Evolutionary conservation across 306 rosid species (phyloP), one percentile per base, ranked within the genome.

Genomic region (Fragaria iinumae): DNA sequence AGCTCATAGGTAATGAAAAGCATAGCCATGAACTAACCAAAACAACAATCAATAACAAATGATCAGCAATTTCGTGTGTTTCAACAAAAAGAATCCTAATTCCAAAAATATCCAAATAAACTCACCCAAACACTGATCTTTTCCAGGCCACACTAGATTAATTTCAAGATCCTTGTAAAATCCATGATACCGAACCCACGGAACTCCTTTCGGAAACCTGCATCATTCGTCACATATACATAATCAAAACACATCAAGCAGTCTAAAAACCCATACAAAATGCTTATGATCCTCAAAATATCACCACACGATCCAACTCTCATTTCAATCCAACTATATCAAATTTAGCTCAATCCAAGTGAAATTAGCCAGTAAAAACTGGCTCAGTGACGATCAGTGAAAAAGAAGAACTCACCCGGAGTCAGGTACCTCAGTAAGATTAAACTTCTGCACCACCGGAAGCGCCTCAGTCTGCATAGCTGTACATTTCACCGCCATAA

Each of bases 391-490:
- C 62, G 27, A 60, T 60, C 8, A 60, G 36, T 53, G 20, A 53
- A 53, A 23, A 29, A 74, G 47, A 59, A 11, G 36, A 72, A 89
- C 97, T 73, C 64, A 95, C 99, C 83, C 82, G 27, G 97, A 75
- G 43, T 78, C 67, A 55, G 73, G 80, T 70, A 88, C 96, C 82
- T 90, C 89, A n/a, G 77, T 79, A 57, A 95, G 97, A 53, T 87
- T 85, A 36, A 92, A 85, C 83, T 78, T 95, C 71, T 90, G 88
- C 45, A 90, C 96, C 39, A 92, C 74, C 48, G 97, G 97, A 83
- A 90, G 91, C 71, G 99, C 99, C 83, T 95, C 99, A 25, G 96
- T 82, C 88, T 92, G 96, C 99, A 92, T 95, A 87, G 97, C 99
- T 95, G 85, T 78, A 2, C 9, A 2, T 39, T 9, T 43, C 9